Conservation (phyloP, 192 early-diverging fungal species). For the Phlyctochytrium planicorne region DNA sequence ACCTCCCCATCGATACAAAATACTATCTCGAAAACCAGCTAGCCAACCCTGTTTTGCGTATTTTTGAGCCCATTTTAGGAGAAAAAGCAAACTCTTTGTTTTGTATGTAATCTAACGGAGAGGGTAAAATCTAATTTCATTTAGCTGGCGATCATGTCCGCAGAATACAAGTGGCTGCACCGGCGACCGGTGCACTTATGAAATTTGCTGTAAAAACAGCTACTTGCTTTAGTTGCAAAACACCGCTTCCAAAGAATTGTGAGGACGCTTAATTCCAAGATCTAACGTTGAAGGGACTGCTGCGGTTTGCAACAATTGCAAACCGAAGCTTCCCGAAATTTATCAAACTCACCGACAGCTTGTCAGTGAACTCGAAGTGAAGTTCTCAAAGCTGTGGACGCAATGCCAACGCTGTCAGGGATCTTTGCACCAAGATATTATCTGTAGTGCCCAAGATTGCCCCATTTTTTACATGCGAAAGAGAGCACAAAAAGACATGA, state of each 20-base stretch:
- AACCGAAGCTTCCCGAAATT: constrained; percentile 65
- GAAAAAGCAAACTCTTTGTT: constrained; percentile 75
- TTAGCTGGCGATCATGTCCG: constrained; percentile 53
- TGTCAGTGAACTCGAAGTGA: constrained; percentile 71
- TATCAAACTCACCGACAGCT: constrained; percentile 72
- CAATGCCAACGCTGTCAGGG: constrained; percentile 97
- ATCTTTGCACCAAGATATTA: constrained; percentile 85
- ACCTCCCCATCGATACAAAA: constrained; percentile 93
- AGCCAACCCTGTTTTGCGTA: constrained; percentile 85
- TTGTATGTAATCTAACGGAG: constrained; percentile 35
- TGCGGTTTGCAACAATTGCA: constrained; percentile 83
- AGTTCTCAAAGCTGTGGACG: constrained; percentile 90
- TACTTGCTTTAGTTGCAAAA: constrained; percentile 93
- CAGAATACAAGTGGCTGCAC: constrained; percentile 82
- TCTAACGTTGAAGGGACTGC: constrained; percentile 38
- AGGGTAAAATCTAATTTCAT: background rate
- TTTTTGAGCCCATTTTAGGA: constrained; percentile 96
- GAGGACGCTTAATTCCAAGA: background rate
- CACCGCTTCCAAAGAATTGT: constrained; percentile 68
- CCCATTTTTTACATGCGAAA: constrained; percentile 99
- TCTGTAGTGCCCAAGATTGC: constrained; percentile 94
- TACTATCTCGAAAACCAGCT: constrained; percentile 98
- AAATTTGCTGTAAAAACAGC: constrained; percentile 89
- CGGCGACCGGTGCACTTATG: constrained; percentile 85
- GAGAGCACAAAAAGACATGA: constrained; percentile 90